Evolutionary conservation across 1,284 basidiomycete species (phyloP).

Genomic region (Mycosarcoma mackinlayi): DNA sequence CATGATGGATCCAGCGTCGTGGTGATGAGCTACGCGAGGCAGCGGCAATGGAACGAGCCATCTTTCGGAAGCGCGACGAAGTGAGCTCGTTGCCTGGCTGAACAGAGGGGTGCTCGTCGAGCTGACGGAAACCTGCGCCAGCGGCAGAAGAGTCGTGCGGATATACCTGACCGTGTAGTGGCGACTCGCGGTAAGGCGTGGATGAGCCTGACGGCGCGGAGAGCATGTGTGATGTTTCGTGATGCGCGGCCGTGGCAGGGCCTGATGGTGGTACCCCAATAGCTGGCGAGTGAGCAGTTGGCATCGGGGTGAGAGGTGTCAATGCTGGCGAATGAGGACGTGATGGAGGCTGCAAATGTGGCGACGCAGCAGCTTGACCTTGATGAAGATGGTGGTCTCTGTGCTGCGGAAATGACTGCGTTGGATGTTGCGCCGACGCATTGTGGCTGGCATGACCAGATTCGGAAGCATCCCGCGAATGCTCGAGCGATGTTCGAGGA

Average conservation of each 20-base stretch:
- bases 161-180: conserved; percentile 24
- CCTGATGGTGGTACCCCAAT: background rate
- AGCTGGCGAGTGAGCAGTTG: background rate
- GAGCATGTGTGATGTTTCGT: conserved; percentile 10
- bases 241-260: background rate
- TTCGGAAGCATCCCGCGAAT: conserved; percentile 24
- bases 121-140: conserved; percentile 33
- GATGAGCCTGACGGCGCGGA: conserved; percentile 17
- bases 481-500: conserved; percentile 38
- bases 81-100: conserved; percentile 34
- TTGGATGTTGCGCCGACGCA: background rate
- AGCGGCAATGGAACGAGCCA: conserved; percentile 42
- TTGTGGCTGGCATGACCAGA: conserved; percentile 19
- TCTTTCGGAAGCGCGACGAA: conserved; percentile 43
- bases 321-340: conserved; percentile 25
- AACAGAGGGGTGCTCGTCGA: conserved; percentile 45
- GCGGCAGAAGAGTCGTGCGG: conserved; percentile 9
- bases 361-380: conserved; percentile 7
- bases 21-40: conserved; percentile 40
- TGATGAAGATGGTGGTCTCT: background rate
- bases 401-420: conserved; percentile 1
- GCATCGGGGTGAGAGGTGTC: conserved; percentile 11
- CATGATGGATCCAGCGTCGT: conserved; percentile 29
- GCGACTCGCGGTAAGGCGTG: conserved; percentile 41
- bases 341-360: conserved; percentile 24